A percentile compares a stretch with the other conserved stretches of the same genome.
phyloP scores from a whole-genome alignment of 768 basidiomycete genomes.

The Leucocoprinus birnbaumii region DNA sequence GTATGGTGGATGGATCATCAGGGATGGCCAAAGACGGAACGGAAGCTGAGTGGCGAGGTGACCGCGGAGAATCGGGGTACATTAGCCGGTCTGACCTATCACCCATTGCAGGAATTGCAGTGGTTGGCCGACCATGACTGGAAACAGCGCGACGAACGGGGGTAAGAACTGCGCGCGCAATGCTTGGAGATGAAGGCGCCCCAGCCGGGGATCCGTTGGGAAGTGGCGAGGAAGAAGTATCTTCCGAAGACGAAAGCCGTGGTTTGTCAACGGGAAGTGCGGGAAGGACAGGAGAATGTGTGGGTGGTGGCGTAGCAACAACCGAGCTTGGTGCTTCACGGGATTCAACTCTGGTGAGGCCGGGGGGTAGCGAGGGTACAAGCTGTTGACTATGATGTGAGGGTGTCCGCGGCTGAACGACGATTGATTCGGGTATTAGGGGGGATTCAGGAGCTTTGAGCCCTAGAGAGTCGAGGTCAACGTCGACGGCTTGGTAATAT shows the following conservation, averaged over 20 bases:
- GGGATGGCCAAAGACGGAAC: constrained; percentile 22
- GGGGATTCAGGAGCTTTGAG: constrained; percentile 38
- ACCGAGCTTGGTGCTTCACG: constrained; percentile 24
- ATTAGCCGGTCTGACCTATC: neutral
- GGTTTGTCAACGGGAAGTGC: neutral
- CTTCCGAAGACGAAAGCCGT: neutral
- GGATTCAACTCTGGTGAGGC: constrained; percentile 16
- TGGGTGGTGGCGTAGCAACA: constrained; percentile 22
- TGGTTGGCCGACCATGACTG: constrained; percentile 11
- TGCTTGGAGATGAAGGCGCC: neutral
- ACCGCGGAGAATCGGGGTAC: constrained; percentile 24
- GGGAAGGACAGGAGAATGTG: constrained; percentile 20
- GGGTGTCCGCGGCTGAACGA: constrained; percentile 16
- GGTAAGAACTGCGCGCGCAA: constrained; percentile 14
- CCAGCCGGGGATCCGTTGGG: neutral
- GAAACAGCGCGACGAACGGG: constrained; percentile 30
- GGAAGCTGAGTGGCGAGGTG: constrained; percentile 26
- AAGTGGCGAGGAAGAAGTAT: neutral
- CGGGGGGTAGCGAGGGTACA: constrained; percentile 27
- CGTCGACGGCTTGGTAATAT: constrained; percentile 93
- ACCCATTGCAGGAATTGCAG: neutral
- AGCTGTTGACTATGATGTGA: constrained; percentile 16
- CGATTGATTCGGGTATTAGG: constrained; percentile 17
- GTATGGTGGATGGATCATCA: constrained; percentile 15
- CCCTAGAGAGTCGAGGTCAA: constrained; percentile 73